Percentiles rank a stretch among this genome's conserved stretches.
These are phyloP conservation scores for Aquanectria penicillioides DNA, from an alignment of 2,329 filamentous ascomycete genomes.

Conservation along the genomic window DNA sequence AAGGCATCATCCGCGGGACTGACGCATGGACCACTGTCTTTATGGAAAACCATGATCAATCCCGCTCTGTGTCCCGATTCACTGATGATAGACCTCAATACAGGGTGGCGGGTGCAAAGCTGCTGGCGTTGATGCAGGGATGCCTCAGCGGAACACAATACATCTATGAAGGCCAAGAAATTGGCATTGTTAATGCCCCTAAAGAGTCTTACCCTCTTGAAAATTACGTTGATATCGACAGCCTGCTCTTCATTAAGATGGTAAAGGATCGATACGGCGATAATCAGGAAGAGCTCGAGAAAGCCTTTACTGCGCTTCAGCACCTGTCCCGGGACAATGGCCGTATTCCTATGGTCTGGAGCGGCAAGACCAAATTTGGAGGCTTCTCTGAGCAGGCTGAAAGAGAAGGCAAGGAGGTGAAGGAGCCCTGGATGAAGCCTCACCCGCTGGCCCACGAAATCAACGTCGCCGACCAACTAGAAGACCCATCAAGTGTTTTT, in stretches of 20 bases:
- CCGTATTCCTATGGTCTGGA: conserved; percentile 75
- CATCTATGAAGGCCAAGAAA: conserved; percentile 74
- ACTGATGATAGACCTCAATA: conserved; percentile 59
- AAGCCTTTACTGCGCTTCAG: conserved; percentile 44
- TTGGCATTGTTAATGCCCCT: conserved; percentile 71
- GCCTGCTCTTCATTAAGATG: conserved; percentile 53
- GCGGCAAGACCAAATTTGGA: conserved; percentile 45
- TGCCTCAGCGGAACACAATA: conserved; percentile 69
- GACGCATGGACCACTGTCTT: conserved; percentile 73
- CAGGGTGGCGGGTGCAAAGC: conserved; percentile 63
- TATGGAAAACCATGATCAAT: conserved; percentile 73
- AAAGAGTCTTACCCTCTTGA: conserved; percentile 67
- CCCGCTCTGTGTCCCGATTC: conserved; percentile 66
- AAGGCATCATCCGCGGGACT: conserved; percentile 60
- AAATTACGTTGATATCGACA: conserved; percentile 60
- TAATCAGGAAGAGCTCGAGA: conserved; percentile 49
- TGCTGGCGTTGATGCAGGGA: conserved; percentile 64
- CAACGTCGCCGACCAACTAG: conserved; percentile 66
- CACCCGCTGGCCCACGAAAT: conserved; percentile 49
- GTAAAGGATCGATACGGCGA: conserved; percentile 42
- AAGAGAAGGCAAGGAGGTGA: conserved; percentile 36
- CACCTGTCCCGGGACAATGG: conserved; percentile 66
- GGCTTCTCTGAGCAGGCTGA: conserved; percentile 52
- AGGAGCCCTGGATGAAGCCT: conserved; percentile 48
- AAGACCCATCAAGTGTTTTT: conserved; percentile 49